Conservation (phyloP, 441 rosid genomes). For the Hura crepitans region DNA sequence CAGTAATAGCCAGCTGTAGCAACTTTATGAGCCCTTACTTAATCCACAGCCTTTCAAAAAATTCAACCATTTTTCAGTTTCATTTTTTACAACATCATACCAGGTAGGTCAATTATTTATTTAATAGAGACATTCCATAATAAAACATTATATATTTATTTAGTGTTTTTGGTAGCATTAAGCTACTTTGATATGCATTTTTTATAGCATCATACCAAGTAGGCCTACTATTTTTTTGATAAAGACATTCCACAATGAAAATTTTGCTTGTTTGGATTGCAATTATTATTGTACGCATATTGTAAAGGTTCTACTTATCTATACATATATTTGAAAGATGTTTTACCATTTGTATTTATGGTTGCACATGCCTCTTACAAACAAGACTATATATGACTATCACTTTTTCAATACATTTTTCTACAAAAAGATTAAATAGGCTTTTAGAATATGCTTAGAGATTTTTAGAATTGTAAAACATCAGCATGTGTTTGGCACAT, state of each 20-base stretch:
- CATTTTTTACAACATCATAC: no score
- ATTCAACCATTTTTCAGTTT: no score
- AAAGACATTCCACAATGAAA: no score
- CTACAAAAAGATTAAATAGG: constrained; percentile 78
- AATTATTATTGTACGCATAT: neutral
- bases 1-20: no score
- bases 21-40: no score
- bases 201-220: no score
- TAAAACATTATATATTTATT: neutral
- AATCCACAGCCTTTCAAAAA: no score
- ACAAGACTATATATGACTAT: constrained; percentile 46
- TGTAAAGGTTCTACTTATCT: neutral
- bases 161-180: no score
- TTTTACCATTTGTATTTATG: constrained; percentile 41
- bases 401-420: constrained; percentile 88
- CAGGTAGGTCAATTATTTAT: neutral
- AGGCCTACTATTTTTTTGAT: no score
- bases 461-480: neutral
- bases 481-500: neutral
- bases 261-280: neutral
- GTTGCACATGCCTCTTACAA: constrained; percentile 46
- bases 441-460: constrained; percentile 15
- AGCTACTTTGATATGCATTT: no score
- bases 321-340: constrained; percentile 7
- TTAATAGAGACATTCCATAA: neutral